Conservation (phyloP, 192 early-diverging fungal genomes). For the Backusella morwellensis region DNA sequence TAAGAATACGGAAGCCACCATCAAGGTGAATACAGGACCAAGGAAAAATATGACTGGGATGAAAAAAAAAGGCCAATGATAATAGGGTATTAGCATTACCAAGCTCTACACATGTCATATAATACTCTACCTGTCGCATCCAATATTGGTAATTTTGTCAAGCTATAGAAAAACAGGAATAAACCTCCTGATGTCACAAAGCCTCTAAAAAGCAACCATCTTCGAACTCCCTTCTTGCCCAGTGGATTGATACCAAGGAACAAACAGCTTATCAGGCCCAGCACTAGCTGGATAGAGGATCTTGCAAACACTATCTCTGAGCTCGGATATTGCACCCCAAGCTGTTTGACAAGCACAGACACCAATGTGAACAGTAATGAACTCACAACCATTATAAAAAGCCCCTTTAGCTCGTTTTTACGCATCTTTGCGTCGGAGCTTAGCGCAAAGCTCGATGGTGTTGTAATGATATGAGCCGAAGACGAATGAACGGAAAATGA, state of each 20-base stretch:
- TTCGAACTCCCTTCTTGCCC: constrained; percentile 49
- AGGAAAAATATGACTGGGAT: constrained; percentile 68
- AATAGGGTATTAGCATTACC: background rate
- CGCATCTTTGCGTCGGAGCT: constrained; percentile 11
- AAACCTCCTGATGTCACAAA: constrained; percentile 61
- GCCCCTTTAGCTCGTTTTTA: constrained; percentile 40
- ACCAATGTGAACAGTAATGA: constrained; percentile 69
- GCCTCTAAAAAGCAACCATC: constrained; percentile 61
- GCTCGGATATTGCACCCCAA: constrained; percentile 52
- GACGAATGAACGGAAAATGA: background rate
- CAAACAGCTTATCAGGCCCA: constrained; percentile 57
- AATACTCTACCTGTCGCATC: constrained; percentile 59
- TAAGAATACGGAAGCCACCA: constrained; percentile 58
- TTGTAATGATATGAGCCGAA: background rate
- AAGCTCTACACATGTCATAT: background rate
- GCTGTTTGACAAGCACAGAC: constrained; percentile 68
- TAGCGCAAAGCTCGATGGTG: constrained; percentile 1
- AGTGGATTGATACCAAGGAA: constrained; percentile 49
- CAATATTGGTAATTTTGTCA: constrained; percentile 65
- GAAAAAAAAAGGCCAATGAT: background rate
- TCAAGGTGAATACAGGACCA: constrained; percentile 68
- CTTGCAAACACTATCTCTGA: constrained; percentile 74
- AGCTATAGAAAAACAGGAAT: constrained; percentile 68
- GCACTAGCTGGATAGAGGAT: constrained; percentile 59
- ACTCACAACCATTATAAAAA: constrained; percentile 60